Percentiles rank a stretch among this genome's conserved stretches.
Conservation (phyloP, 1,139 yeast species). For the Lodderomyces theae region DNA sequence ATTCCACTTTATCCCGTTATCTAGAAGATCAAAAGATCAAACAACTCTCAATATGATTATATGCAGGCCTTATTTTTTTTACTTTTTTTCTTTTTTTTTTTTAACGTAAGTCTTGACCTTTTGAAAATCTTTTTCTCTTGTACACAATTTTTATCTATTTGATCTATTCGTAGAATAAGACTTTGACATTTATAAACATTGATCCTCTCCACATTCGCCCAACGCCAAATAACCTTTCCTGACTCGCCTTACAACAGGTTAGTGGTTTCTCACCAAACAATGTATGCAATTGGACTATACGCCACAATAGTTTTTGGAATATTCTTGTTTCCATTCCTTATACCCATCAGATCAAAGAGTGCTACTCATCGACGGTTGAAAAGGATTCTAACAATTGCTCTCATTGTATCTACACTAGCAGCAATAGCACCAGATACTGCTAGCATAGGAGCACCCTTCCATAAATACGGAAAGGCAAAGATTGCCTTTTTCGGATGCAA, state of each 20-base stretch:
- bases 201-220: too few relatives aligned
- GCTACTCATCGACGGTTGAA: slow-evolving; percentile 14
- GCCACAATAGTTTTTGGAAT: slow-evolving; percentile 18
- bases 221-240: not conserved
- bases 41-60: not conserved
- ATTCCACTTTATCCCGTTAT: not conserved
- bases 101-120: too few relatives aligned
- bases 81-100: too few relatives aligned
- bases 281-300: slow-evolving; percentile 22
- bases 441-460: slow-evolving; percentile 35
- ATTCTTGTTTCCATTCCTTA: slow-evolving; percentile 20
- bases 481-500: slow-evolving; percentile 35
- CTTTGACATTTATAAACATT: too few relatives aligned
- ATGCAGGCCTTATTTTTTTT: too few relatives aligned
- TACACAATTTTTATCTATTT: slow-evolving; percentile 3
- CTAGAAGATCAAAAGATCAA: not conserved
- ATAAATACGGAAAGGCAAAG: slow-evolving; percentile 25
- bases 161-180: not conserved
- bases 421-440: slow-evolving; percentile 34
- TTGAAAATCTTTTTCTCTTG: not conserved
- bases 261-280: too few relatives aligned
- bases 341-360: slow-evolving; percentile 18
- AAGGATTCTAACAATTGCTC: slow-evolving; percentile 15
- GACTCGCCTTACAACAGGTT: too few relatives aligned
- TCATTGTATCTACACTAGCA: slow-evolving; percentile 22